Evolutionary conservation across 306 rosid genomes (phyloP).

Genomic region (Quercus dentata): DNA sequence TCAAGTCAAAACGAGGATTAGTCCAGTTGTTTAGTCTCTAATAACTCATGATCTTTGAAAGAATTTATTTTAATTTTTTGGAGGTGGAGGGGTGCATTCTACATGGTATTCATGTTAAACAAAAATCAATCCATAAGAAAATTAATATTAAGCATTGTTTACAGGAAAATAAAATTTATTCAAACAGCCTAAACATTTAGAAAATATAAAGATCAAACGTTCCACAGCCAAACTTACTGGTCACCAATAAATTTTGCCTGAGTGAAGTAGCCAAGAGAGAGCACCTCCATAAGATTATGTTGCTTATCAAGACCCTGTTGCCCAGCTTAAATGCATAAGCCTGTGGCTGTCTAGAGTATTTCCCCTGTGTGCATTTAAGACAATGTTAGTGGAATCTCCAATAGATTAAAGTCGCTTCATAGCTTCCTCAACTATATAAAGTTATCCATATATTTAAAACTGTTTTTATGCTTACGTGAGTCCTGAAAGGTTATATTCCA

Average conservation of each 20-base stretch:
- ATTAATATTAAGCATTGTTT: background rate
- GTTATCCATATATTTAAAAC: slow-evolving; percentile 15
- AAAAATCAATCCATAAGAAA: background rate
- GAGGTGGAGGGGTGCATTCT: background rate
- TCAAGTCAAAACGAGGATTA: background rate
- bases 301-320: slow-evolving; percentile 72
- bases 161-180: background rate
- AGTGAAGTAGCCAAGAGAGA: slow-evolving; percentile 76
- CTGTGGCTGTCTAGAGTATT: slow-evolving; percentile 89
- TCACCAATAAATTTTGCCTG: slow-evolving; percentile 85
- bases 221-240: slow-evolving; percentile 37
- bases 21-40: background rate
- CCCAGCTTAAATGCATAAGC: slow-evolving; percentile 71
- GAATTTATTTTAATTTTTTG: background rate
- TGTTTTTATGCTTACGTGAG: slow-evolving; percentile 65
- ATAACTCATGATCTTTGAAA: background rate
- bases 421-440: background rate
- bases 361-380: slow-evolving; percentile 64
- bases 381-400: slow-evolving; percentile 9
- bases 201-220: background rate
- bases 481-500: slow-evolving; percentile 61
- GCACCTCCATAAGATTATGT: slow-evolving; percentile 77
- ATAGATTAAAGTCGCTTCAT: slow-evolving; percentile 3
- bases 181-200: background rate
- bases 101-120: background rate